Conservation (phyloP, 2,329 filamentous ascomycete species). For the Cordyceps tenuipes region DNA sequence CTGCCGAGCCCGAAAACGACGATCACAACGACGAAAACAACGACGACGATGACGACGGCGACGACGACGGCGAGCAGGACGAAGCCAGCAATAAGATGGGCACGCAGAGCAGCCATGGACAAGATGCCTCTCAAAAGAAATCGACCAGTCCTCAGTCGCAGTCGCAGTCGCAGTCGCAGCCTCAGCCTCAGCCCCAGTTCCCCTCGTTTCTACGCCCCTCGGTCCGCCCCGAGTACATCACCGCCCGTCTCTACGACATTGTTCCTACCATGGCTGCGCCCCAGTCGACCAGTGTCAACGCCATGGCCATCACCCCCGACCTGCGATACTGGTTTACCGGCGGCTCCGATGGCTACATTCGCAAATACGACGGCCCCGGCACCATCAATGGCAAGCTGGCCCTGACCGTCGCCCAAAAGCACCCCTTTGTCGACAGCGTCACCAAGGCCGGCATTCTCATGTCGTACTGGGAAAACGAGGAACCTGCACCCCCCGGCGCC, state of each 20-base stretch:
- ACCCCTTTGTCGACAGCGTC: constrained; percentile 96
- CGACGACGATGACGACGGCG: constrained; percentile 26
- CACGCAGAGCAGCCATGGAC: constrained; percentile 17
- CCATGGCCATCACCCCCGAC: constrained; percentile 84
- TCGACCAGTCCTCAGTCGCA: constrained; percentile 22
- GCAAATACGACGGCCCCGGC: constrained; percentile 91
- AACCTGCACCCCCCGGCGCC: constrained; percentile 43
- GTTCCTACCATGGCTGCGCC: constrained; percentile 95
- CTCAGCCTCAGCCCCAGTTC: constrained; percentile 16
- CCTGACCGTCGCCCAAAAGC: constrained; percentile 87
- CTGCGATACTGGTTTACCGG: constrained; percentile 93
- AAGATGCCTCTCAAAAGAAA: constrained; percentile 18
- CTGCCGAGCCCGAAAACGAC: constrained; percentile 29
- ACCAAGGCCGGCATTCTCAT: constrained; percentile 89
- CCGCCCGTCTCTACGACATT: constrained; percentile 81
- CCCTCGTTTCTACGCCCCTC: constrained; percentile 39
- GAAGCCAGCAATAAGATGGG: constrained; percentile 29
- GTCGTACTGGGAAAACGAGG: constrained; percentile 98
- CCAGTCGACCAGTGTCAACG: constrained; percentile 91
- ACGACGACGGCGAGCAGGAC: constrained; percentile 27
- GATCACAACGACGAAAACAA: constrained; percentile 31
- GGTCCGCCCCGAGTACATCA: constrained; percentile 70
- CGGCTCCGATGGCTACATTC: constrained; percentile 88
- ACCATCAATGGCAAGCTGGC: constrained; percentile 93
- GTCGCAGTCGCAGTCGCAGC: too few species aligned